phyloP scores from a whole-genome alignment of 495 filamentous ascomycete species.

The Thermochaetoides thermophila region DNA sequence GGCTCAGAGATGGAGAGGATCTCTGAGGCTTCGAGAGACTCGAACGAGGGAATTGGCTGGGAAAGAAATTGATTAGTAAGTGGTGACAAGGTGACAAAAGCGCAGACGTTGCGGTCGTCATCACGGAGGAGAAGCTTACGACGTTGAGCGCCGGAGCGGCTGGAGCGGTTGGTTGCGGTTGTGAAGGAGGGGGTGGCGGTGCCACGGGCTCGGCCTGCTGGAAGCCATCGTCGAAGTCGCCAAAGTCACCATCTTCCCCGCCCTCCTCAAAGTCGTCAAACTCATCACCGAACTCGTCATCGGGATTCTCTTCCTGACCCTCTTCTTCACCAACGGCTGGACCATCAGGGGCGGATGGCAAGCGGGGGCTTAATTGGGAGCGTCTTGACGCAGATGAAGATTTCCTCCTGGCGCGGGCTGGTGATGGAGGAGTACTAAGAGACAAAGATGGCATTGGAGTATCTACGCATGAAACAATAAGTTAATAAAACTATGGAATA shows the following conservation, averaged over 20 bases:
- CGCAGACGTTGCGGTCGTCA: too few species aligned
- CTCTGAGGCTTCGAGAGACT: conserved; percentile 38
- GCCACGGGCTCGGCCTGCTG: conserved; percentile 43
- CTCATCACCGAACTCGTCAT: conserved; percentile 60
- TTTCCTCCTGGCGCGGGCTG: conserved; percentile 20
- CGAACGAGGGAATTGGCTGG: conserved; percentile 61
- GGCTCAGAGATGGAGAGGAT: conserved; percentile 36
- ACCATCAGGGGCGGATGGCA: conserved; percentile 1
- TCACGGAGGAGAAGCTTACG: too few species aligned
- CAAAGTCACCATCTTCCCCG: conserved; percentile 62
- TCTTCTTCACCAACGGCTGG: conserved; percentile 2
- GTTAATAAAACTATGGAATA: conserved; percentile 19
- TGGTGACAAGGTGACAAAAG: background rate
- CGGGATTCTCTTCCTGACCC: conserved; percentile 1
- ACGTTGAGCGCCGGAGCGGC: too few species aligned
- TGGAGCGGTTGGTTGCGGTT: conserved; percentile 13
- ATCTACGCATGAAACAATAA: conserved; percentile 22
- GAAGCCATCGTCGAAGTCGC: conserved; percentile 58
- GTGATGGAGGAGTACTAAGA: conserved; percentile 14
- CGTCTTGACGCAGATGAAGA: conserved; percentile 15
- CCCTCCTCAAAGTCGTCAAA: conserved; percentile 96
- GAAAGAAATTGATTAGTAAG: conserved; percentile 2
- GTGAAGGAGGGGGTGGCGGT: conserved; percentile 12
- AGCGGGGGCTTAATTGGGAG: conserved; percentile 8
- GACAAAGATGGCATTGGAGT: conserved; percentile 23